Evolutionary conservation across 805 yeast genomes (phyloP), one percentile per base, ranked within the genome.

Genomic region (Lipomyces orientalis): DNA sequence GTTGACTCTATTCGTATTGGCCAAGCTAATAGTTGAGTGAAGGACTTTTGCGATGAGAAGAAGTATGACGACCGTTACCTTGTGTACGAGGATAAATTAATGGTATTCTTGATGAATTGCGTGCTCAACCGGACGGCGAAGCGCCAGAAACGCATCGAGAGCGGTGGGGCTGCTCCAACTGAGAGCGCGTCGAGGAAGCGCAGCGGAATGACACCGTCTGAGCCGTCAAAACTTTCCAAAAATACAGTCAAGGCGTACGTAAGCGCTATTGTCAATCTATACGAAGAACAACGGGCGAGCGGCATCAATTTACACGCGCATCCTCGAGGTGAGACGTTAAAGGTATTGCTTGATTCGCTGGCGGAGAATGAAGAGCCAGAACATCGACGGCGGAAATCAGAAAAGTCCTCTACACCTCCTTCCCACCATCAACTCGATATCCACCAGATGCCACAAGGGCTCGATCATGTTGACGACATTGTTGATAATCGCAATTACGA

Each of bases 341-440:
- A 55, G 52, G 62, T 60, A 9, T 25, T 39, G 51, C 22, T 61
- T 7, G 64, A 54, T n/a, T 31, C 49, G 19, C 58, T 61, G 2
- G 39, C 64, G 16, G 56, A 61, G 10, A 61, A 61, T 31, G 61
- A 52, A 25, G 64, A 61, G 37, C 64, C 58, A n/a, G 64, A 61
- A 54, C 64, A 43, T n/a, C 58, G 64, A 14, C 46, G 54, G 35
- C 62, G 63, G 43, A 46, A 54, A 25, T 37, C 46, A 22, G 31
- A 39, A 58, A 25, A 25, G 12, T 19, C 46, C 22, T n/a, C 60
- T 29, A 49, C 62, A 16, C 31, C 62, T 14, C 61, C 33, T 10
- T 29, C 33, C 14, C 61, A 58, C 8, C 52, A 16, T 16, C 29
- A 34, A 58, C n/a, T 33, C 16, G 34, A 58, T 35, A 33, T 33